Evolutionary conservation across 139 green algal genomes (phyloP), one percentile per base, ranked within the genome.

Genomic region (Volvox africanus): DNA sequence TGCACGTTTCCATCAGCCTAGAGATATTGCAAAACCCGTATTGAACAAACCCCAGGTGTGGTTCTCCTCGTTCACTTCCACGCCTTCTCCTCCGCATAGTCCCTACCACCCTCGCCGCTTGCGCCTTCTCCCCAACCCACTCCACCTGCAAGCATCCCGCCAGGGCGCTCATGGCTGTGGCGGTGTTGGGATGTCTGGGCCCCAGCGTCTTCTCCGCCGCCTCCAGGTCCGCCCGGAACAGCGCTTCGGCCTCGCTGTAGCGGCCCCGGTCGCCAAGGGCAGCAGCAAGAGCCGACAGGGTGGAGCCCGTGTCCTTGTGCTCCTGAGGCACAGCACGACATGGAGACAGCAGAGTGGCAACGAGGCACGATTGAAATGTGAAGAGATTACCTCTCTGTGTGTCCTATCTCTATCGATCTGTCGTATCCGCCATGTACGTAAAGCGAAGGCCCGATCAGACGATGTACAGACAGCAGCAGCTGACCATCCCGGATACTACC

Each of bases 71-170:
- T 55, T 55, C 9, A 55, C 44, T 55, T 55, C 44, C 44, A 55
- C 44, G 44, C 44, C 44, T 55, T 14, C 44, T 9, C 44, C 44
- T 55, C 44, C 44, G 9, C 44, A 26, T 35, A 19, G 37, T 19
- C 35, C 79, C 32, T n/a, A 33, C 37, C 79, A 11, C 79, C 35
- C 79, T 55, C 17, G 30, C 35, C 12, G 30, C 77, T 20, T 50
- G 37, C 37, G 33, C 77, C 77, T 36, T 68, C 36, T 24, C 44
- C 79, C 44, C 44, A 50, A 37, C 21, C 80, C 5, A 33, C 61
- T 30, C 22, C 83, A 89, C 85, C 68, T 89, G 85, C 85, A 89
- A 68, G 69, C 85, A 82, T 32, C 37, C 37, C 28, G 85, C 85
- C 85, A 89, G 85, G 37, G 85, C 85, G 28, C 36, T 82, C 85